A percentile compares a stretch with the other conserved stretches of the same genome.
These are phyloP conservation scores for Ogataea philodendri DNA, from an alignment of 805 yeast genomes.

Conservation along the genomic window DNA sequence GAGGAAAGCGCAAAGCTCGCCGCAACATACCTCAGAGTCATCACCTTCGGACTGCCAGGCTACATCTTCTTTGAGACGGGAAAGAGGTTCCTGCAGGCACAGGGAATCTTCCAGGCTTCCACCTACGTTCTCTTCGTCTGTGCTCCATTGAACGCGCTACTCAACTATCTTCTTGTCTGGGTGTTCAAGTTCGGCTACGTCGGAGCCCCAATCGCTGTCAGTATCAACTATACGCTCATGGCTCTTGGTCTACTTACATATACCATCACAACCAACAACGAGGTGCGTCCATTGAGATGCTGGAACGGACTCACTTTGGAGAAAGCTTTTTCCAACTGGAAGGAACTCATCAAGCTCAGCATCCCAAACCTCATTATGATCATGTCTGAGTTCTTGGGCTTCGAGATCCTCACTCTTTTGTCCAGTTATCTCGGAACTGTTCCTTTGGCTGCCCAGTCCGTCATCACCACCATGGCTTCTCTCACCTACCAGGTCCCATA, in stretches of 20 bases:
- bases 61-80: constrained; percentile 64
- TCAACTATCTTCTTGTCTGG: constrained; percentile 75
- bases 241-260: constrained; percentile 51
- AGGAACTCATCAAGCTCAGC: constrained; percentile 59
- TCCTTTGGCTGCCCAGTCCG: constrained; percentile 71
- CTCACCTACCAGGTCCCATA: constrained; percentile 72
- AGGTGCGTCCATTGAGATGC: constrained; percentile 34
- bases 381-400: constrained; percentile 75
- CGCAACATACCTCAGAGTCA: constrained; percentile 51
- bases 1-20: constrained; percentile 50
- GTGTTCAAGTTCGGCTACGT: constrained; percentile 60
- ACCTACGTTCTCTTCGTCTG: constrained; percentile 67
- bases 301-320: constrained; percentile 35
- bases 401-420: constrained; percentile 67
- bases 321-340: constrained; percentile 56
- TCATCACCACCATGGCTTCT: constrained; percentile 65
- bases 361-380: constrained; percentile 77
- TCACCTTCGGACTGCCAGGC: constrained; percentile 69
- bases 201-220: constrained; percentile 78
- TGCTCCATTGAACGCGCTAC: constrained; percentile 69
- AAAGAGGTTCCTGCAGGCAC: constrained; percentile 72
- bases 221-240: constrained; percentile 70
- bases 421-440: constrained; percentile 64
- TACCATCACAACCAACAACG: constrained; percentile 45
- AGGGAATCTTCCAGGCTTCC: constrained; percentile 77